These are phyloP conservation scores for Epichloe baconii DNA, from an alignment of 2,329 filamentous ascomycete genomes.

Conservation along the genomic window DNA sequence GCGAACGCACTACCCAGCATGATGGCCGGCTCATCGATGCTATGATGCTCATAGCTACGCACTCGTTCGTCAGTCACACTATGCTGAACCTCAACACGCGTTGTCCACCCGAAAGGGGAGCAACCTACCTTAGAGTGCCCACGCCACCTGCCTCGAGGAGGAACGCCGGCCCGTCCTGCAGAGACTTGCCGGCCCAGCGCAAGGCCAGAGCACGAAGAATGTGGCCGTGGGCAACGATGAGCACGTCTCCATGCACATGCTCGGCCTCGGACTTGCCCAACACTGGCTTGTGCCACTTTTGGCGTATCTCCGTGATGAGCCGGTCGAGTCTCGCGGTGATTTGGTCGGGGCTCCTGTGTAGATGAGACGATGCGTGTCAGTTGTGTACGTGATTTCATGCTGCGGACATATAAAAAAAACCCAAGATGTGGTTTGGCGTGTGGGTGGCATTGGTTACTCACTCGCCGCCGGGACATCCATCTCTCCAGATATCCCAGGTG, in stretches of 20 bases:
- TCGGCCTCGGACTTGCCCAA: constrained; percentile 40
- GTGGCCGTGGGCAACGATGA: constrained; percentile 79
- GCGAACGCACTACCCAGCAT: constrained; percentile 61
- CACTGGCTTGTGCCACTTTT: constrained; percentile 47
- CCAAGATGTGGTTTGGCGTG: background rate
- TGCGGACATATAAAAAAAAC: too few species aligned
- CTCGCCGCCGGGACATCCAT: constrained; percentile 79
- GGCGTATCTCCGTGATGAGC: constrained; percentile 62
- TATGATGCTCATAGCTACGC: constrained; percentile 65
- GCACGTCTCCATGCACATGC: constrained; percentile 23
- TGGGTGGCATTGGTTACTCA: constrained; percentile 27
- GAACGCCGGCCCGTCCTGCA: constrained; percentile 65
- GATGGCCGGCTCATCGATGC: constrained; percentile 65
- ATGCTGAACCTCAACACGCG: background rate
- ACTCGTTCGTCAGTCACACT: background rate
- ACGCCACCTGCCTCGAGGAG: constrained; percentile 83
- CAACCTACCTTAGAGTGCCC: constrained; percentile 56
- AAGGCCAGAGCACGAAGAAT: constrained; percentile 80
- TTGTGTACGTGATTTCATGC: background rate
- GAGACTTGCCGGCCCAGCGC: constrained; percentile 63
- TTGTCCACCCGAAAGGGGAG: background rate
- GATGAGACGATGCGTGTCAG: too few species aligned
- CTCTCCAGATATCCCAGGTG: constrained; percentile 78
- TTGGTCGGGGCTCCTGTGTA: constrained; percentile 51
- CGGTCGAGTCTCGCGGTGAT: constrained; percentile 60